Base-by-base conservation (phyloP, 2,329 filamentous ascomycete genomes). In the Nothophoma quercina region DNA sequence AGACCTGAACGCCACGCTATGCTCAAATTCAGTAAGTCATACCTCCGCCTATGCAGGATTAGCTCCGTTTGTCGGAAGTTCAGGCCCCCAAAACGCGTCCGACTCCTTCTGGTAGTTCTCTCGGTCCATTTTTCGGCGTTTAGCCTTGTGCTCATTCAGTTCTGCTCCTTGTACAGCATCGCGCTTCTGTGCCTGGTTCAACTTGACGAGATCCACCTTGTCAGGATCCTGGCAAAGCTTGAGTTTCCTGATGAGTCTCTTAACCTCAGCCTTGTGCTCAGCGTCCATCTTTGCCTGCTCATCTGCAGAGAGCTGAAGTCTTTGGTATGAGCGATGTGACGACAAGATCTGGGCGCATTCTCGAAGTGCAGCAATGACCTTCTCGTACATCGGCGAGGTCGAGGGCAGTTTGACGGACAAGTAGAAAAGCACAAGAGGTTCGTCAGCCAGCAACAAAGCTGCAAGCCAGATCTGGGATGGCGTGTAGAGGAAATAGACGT, bases 401-500 rank as follows among this genome's bases (percentile, higher is more conserved):
- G 65, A 19, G 1, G 78, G 70, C 1, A 81, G 51, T 55, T 81
- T 81, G 5, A 75, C 72, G 16, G 64, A 62, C 16, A 82, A 67
- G 64, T 78, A 81, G 62, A 79, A 79, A n/a, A 68, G 51, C 0
- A 75, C 72, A 69, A 95, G 76, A 0, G 82, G 84, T 32, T 80
- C 76, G 69, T 98, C 93, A 0, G 88, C 90, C 43, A 96, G 82
- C 12, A 88, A 81, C 22, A 97, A 77, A 0, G 93, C 87, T 0
- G 91, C 88, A 54, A 98, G 83, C 87, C 93, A 93, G 71, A 98
- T 96, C 73, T 99, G 95, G 19, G 90, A 89, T 0, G 95, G 95
- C 0, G 93, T 93, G 77, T 90, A 98, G 74, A 96, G 88, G 76
- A 98, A 97, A 77, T 98, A 98, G n/a, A 86, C 92, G 67, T 99